Evolutionary conservation across 495 filamentous ascomycete genomes (phyloP).

Genomic region (Aspergillus diversus): DNA sequence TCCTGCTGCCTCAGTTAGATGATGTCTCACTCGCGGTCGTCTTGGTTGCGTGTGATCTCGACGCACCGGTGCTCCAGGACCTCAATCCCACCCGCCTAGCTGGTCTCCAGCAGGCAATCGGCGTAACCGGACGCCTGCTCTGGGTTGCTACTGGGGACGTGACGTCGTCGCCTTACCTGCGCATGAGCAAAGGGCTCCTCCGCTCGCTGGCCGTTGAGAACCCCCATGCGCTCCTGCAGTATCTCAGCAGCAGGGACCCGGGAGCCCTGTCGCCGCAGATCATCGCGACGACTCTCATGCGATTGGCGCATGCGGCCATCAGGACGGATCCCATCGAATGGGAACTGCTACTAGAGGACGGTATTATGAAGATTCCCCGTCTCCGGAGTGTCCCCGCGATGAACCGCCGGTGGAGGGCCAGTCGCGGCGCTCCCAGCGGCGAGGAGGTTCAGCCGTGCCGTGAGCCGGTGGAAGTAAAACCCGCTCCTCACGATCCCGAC

Average conservation of each 20-base stretch:
- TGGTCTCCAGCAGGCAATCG: background rate
- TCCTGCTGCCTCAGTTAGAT: background rate
- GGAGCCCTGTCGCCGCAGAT: background rate
- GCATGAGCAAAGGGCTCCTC: constrained; percentile 17
- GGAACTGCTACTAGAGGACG: constrained; percentile 12
- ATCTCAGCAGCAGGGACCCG: background rate
- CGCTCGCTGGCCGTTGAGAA: constrained; percentile 8
- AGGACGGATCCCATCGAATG: constrained; percentile 11
- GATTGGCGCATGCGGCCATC: background rate
- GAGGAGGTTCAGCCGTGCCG: too few species aligned
- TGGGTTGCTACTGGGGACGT: constrained; percentile 21
- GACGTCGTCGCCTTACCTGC: constrained; percentile 4
- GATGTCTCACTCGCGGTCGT: constrained; percentile 2
- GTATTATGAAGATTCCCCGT: constrained; percentile 9
- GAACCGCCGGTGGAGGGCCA: constrained; percentile 13
- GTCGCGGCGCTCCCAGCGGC: background rate
- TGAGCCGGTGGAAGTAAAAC: too few species aligned
- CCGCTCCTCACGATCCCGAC: too few species aligned
- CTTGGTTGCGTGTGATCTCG: constrained; percentile 2
- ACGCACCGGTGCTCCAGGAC: background rate
- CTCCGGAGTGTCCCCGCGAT: background rate
- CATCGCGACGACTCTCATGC: constrained; percentile 9
- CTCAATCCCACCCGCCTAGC: background rate
- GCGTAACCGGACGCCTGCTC: constrained; percentile 1
- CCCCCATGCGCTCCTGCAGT: constrained; percentile 4